Conservation (phyloP, 371 early-diverging fungal species). For the Mucor saturninus region DNA sequence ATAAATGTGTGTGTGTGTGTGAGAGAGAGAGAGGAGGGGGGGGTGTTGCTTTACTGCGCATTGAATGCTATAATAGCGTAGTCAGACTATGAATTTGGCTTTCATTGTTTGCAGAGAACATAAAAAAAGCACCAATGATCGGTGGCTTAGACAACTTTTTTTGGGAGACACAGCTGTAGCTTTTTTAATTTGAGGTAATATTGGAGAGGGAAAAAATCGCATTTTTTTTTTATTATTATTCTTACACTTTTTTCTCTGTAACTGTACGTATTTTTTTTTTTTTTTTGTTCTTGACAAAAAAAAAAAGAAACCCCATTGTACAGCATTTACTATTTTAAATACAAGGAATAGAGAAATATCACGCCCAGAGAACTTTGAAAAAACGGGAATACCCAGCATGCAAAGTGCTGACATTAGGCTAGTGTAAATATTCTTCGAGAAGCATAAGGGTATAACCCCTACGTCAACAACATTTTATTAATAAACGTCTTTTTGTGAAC, state of each 20-base stretch:
- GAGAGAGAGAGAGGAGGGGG: too few species aligned
- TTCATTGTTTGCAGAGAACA: too few species aligned
- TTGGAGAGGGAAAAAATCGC: background rate
- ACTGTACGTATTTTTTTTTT: slow-evolving; percentile 6
- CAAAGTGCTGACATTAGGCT: slow-evolving; percentile 34
- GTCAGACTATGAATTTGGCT: too few species aligned
- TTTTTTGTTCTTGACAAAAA: background rate
- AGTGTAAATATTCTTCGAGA: slow-evolving; percentile 5
- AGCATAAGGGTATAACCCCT: background rate
- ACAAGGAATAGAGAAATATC: slow-evolving; percentile 1
- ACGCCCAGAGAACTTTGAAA: background rate
- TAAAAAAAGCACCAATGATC: too few species aligned
- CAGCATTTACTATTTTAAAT: background rate
- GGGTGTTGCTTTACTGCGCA: too few species aligned
- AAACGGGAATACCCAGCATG: slow-evolving; percentile 30
- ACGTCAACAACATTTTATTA: background rate
- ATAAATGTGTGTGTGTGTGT: too few species aligned
- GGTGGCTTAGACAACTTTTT: too few species aligned
- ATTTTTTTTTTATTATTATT: background rate
- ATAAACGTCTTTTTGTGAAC: background rate
- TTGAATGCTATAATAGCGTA: too few species aligned
- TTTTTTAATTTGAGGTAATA: background rate
- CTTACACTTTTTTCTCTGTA: slow-evolving; percentile 1
- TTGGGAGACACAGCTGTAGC: background rate
- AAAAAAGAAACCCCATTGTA: background rate